Evolutionary conservation across 2,329 filamentous ascomycete species (phyloP), one percentile per base, ranked within the genome.

Genomic region (Mycosphaerella arachidis): DNA sequence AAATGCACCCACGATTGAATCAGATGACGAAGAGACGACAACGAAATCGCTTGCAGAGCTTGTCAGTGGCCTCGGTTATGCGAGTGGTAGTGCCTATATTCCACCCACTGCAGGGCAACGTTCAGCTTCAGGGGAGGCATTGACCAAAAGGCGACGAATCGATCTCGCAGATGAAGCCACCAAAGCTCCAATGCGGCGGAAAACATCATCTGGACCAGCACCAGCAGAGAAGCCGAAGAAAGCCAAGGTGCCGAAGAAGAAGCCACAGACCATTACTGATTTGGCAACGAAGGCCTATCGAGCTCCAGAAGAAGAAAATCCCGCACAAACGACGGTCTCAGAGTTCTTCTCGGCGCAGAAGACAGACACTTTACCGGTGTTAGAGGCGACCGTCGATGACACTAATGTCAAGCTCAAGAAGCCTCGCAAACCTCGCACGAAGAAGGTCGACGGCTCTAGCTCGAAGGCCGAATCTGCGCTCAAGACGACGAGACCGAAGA

Each of bases 261-360:
- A 88, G 72, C 76, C 86, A 0, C 85, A 85, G 45, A 95, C 91
- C 0, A 87, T 96, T 58, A 96, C 91, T 0, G 89, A 86, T 45
- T 76, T 90, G 53, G 89, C 90, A 10, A 93, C 87, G 1, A 87
- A 89, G 12, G 84, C 85, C 4, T 94, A 92, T 69, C 72, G 76
- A 27, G 70, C 73, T 4, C 72, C 79, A 55, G 31, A 66, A 48
- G 64, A 66, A 48, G 64, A 55, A 43, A 58, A 51, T 5, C 66
- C 33, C 18, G 59, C 62, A 46, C 66, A 63, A 63, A 69, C 63
- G 48, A 72, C 71, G 9, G 73, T 77, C 9, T 79, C 81, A 2
- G 81, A 82, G 63, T 81, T 84, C 59, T 71, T 73, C 29, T 56
- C 68, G n/a, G 68, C 70, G 24, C 67, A 62, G 16, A 24, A 45